Evolutionary conservation across 2,329 filamentous ascomycete species (phyloP).

Genomic region (Claviceps sp.): DNA sequence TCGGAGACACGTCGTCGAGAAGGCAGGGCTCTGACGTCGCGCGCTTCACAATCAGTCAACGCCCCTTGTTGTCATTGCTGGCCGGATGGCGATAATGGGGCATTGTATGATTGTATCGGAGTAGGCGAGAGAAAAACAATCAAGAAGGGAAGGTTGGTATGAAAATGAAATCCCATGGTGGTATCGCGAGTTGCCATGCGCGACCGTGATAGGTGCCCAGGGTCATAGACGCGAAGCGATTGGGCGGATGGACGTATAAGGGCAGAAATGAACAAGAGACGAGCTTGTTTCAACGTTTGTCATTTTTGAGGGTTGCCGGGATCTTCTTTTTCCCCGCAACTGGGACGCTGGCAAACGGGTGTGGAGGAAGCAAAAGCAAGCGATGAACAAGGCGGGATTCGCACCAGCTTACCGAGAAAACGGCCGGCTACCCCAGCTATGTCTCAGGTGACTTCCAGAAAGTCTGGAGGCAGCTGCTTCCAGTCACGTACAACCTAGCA

Average conservation of each 20-base stretch:
- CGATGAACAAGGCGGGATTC: neutral
- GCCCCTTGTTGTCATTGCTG: neutral
- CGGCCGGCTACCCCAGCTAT: constrained; percentile 1
- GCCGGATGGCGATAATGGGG: neutral
- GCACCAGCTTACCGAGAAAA: constrained; percentile 2
- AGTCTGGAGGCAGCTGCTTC: constrained; percentile 1
- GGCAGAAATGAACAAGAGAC: neutral
- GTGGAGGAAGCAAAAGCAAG: neutral
- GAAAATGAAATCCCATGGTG: neutral
- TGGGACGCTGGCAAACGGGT: neutral
- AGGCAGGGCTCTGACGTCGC: neutral
- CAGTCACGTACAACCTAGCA: neutral
- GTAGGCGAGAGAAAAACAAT: neutral
- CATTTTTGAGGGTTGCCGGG: neutral
- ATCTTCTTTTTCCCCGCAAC: neutral
- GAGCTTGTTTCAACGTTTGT: neutral
- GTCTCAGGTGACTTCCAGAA: constrained; percentile 9
- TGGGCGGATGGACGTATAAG: neutral
- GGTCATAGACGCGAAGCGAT: neutral
- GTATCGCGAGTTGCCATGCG: neutral
- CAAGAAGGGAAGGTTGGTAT: neutral
- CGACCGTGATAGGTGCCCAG: neutral
- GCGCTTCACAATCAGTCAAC: neutral
- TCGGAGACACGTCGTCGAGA: neutral
- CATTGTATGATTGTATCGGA: neutral